These are phyloP conservation scores for Pleurotus giganteus DNA, from an alignment of 768 basidiomycete genomes.

Conservation along the genomic window DNA sequence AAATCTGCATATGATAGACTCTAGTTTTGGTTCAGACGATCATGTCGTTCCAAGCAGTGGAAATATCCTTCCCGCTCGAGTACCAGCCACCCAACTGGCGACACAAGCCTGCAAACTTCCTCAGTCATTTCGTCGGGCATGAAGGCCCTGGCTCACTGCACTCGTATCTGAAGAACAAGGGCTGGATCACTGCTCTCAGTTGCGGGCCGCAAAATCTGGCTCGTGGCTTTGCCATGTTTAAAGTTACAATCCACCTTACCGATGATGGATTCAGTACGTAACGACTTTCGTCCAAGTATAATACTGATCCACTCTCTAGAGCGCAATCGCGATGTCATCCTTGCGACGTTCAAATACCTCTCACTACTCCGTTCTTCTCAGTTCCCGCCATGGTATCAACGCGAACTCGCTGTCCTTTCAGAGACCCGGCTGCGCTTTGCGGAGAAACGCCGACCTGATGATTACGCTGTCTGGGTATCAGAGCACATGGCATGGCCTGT, in stretches of 20 bases:
- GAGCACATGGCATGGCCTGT: slow-evolving; percentile 79
- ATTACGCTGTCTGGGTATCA: slow-evolving; percentile 75
- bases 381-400: slow-evolving; percentile 66
- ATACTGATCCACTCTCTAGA: slow-evolving; percentile 37
- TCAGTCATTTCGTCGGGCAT: slow-evolving; percentile 85
- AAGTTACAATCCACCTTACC: slow-evolving; percentile 78
- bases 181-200: slow-evolving; percentile 78
- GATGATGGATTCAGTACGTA: slow-evolving; percentile 80
- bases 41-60: slow-evolving; percentile 81
- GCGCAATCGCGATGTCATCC: slow-evolving; percentile 69
- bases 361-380: slow-evolving; percentile 60
- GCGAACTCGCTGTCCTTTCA: slow-evolving; percentile 71
- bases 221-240: slow-evolving; percentile 88
- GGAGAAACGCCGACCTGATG: slow-evolving; percentile 79
- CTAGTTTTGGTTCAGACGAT: slow-evolving; percentile 86
- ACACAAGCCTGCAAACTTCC: slow-evolving; percentile 72
- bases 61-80: slow-evolving; percentile 77
- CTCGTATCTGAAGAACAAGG: slow-evolving; percentile 85
- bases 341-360: slow-evolving; percentile 77
- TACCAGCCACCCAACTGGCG: slow-evolving; percentile 74
- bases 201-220: slow-evolving; percentile 69
- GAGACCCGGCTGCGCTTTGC: slow-evolving; percentile 80
- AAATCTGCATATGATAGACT: slow-evolving; percentile 43
- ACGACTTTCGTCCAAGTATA: background rate
- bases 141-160: slow-evolving; percentile 91